Evolutionary conservation across 2,329 filamentous ascomycete genomes (phyloP).

Genomic region (Grosmannia serpens): DNA sequence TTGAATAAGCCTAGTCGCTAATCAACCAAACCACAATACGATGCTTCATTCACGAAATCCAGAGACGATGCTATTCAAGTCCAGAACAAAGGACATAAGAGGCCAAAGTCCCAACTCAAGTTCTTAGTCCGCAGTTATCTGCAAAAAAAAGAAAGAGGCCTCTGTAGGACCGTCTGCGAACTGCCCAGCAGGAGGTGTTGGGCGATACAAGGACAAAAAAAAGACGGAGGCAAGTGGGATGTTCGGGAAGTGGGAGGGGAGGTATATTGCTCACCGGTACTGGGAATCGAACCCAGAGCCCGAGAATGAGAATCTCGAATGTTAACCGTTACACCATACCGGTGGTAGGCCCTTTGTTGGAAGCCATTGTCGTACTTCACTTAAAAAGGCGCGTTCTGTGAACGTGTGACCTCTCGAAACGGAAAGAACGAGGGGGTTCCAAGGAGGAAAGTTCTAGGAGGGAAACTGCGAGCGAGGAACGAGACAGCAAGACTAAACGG

Average conservation of each 20-base stretch:
- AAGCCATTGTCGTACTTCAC: neutral
- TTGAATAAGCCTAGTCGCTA: neutral
- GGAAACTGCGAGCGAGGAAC: neutral
- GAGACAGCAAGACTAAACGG: neutral
- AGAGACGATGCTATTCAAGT: too few species aligned
- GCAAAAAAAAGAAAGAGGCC: too few species aligned
- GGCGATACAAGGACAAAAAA: neutral
- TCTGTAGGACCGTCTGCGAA: neutral
- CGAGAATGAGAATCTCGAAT: conserved; percentile 16
- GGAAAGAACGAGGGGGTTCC: neutral
- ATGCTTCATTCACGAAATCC: neutral
- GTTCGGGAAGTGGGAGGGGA: too few species aligned
- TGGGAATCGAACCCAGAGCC: conserved; percentile 16
- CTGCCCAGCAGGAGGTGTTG: neutral
- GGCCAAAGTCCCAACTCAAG: neutral
- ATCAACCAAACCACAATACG: neutral
- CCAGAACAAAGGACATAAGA: neutral
- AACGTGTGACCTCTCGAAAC: neutral
- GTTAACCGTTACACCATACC: conserved; percentile 16
- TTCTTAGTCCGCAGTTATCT: neutral
- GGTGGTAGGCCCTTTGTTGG: conserved; percentile 1
- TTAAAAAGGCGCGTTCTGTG: neutral
- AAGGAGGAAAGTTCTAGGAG: neutral
- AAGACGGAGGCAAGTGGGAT: neutral
- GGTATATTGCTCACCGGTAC: conserved; percentile 11